These are phyloP conservation scores for Penicillium lividum DNA, from an alignment of 495 filamentous ascomycete species.

Conservation along the genomic window DNA sequence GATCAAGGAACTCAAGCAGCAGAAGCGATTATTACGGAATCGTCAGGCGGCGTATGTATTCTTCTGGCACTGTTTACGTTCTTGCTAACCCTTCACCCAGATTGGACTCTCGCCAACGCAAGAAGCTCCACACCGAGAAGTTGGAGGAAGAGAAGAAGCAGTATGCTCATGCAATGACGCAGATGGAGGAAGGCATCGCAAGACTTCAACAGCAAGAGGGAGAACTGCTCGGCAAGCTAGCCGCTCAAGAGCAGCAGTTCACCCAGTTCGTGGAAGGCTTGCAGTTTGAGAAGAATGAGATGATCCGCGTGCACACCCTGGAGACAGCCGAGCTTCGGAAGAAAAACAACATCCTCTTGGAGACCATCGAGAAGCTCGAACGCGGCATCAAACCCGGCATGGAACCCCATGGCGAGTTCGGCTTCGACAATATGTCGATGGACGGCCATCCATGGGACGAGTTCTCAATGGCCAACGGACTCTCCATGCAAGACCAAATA, in stretches of 20 bases:
- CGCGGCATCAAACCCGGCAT: constrained; percentile 59
- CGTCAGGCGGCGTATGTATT: constrained; percentile 88
- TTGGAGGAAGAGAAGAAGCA: constrained; percentile 97
- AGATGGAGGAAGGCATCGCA: constrained; percentile 76
- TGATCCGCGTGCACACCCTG: constrained; percentile 84
- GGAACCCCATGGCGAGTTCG: constrained; percentile 70
- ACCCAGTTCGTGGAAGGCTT: constrained; percentile 74
- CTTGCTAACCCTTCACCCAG: constrained; percentile 37
- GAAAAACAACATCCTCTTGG: constrained; percentile 86
- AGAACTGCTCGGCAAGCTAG: constrained; percentile 66
- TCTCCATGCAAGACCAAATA: constrained; percentile 50
- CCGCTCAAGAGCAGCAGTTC: constrained; percentile 67
- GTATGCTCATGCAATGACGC: constrained; percentile 69
- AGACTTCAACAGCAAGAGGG: constrained; percentile 55
- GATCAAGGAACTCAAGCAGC: constrained; percentile 97
- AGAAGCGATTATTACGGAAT: constrained; percentile 93
- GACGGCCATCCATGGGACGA: constrained; percentile 74
- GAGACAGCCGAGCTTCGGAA: constrained; percentile 95
- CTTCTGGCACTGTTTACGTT: not conserved
- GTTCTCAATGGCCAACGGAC: constrained; percentile 68
- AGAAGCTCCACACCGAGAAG: constrained; percentile 98
- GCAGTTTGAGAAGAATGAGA: constrained; percentile 85
- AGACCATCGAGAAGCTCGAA: constrained; percentile 79
- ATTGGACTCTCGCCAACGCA: constrained; percentile 93
- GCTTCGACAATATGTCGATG: constrained; percentile 84